Evolutionary conservation across 345 rosid species (phyloP).

Genomic region (Arabidopsis arenosa): DNA sequence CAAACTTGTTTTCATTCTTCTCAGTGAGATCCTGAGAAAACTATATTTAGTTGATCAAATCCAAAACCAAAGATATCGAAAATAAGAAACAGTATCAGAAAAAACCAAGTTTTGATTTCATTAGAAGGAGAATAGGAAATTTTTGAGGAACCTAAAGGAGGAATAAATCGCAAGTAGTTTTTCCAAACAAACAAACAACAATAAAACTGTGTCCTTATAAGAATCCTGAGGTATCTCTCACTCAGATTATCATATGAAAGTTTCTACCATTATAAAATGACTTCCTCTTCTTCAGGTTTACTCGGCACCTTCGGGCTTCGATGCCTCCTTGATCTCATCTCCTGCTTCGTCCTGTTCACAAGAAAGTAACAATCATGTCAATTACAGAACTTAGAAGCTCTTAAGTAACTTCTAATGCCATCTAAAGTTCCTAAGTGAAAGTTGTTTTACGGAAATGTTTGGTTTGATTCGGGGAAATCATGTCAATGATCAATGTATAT

Average conservation of each 20-base stretch:
- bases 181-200: constrained; percentile 60
- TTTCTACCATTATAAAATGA: constrained; percentile 30
- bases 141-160: not conserved
- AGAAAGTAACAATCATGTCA: constrained; percentile 21
- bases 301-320: constrained; percentile 39
- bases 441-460: not conserved
- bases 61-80: not conserved
- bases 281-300: constrained; percentile 25
- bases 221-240: constrained; percentile 69
- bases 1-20: too few species aligned
- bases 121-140: not conserved
- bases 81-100: not conserved
- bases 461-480: not conserved
- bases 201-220: constrained; percentile 58
- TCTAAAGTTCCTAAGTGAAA: not conserved
- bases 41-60: too few species aligned
- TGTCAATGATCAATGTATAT: not conserved
- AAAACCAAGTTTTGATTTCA: not conserved
- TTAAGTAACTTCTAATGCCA: not conserved
- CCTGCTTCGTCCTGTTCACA: constrained; percentile 43
- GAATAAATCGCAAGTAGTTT: constrained; percentile 20
- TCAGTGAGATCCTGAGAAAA: too few species aligned
- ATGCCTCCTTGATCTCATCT: constrained; percentile 48
- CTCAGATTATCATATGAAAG: constrained; percentile 56
- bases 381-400: not conserved